Percentiles rank a stretch among this genome's conserved stretches.
phyloP scores from a whole-genome alignment of 768 basidiomycete genomes.

The Tylopilus rubrobrunneus region DNA sequence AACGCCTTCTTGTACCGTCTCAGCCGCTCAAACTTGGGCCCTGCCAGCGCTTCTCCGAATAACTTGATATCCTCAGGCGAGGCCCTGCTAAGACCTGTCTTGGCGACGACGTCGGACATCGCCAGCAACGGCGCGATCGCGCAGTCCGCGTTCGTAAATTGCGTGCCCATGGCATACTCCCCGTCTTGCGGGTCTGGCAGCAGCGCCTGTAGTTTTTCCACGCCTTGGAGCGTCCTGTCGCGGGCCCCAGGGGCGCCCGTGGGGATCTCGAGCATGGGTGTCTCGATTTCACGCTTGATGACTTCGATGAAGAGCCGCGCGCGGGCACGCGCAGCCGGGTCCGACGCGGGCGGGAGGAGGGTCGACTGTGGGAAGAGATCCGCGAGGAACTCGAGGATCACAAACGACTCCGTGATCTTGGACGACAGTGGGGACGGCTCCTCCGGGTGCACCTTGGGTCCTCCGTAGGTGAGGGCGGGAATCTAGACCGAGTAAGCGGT shows the following conservation, averaged over 20 bases:
- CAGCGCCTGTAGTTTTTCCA: slow-evolving; percentile 6
- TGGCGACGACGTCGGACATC: slow-evolving; percentile 37
- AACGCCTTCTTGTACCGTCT: slow-evolving; percentile 46
- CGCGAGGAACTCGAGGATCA: slow-evolving; percentile 63
- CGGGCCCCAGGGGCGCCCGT: slow-evolving; percentile 3
- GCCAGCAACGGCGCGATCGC: slow-evolving; percentile 55
- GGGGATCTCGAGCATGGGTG: slow-evolving; percentile 34
- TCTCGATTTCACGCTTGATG: slow-evolving; percentile 35
- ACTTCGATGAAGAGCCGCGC: slow-evolving; percentile 61
- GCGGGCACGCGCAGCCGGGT: slow-evolving; percentile 52
- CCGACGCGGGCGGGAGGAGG: slow-evolving; percentile 43
- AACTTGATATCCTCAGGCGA: slow-evolving; percentile 40
- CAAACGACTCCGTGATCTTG: slow-evolving; percentile 60
- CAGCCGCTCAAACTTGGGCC: slow-evolving; percentile 43
- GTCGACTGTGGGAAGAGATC: slow-evolving; percentile 47
- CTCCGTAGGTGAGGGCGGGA: slow-evolving; percentile 58
- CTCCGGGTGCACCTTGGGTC: slow-evolving; percentile 46
- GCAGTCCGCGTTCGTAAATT: slow-evolving; percentile 60
- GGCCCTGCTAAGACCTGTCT: slow-evolving; percentile 43
- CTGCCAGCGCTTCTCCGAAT: slow-evolving; percentile 38
- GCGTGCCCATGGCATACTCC: slow-evolving; percentile 33
- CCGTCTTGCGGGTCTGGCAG: slow-evolving; percentile 36
- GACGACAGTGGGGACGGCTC: slow-evolving; percentile 53
- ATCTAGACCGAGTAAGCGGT: slow-evolving; percentile 33
- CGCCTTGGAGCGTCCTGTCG: not conserved